Conservation (phyloP, 73 alveolate genomes). For the Paramecium caudatum region DNA sequence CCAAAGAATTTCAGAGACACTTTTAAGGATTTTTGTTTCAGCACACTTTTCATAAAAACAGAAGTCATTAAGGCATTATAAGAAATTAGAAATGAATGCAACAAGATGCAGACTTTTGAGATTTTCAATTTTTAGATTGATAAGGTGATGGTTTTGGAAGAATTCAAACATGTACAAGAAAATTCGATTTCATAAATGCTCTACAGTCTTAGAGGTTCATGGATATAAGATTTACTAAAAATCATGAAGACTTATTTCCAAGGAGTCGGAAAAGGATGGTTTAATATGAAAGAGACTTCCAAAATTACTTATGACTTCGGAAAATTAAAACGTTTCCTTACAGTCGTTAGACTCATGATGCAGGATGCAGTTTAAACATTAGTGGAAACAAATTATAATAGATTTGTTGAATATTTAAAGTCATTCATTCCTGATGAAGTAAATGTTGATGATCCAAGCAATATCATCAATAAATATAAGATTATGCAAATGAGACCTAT, state of each 20-base stretch:
- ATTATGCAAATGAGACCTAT: constrained; percentile 82
- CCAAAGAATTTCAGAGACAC: constrained; percentile 90
- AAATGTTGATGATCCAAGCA: constrained; percentile 85
- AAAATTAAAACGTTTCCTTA: constrained; percentile 96
- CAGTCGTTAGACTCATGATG: constrained; percentile 98
- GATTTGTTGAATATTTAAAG: constrained; percentile 92
- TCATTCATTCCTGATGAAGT: constrained; percentile 92
- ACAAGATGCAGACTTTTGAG: constrained; percentile 83
- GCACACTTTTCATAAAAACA: constrained; percentile 87
- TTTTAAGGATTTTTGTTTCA: constrained; percentile 92
- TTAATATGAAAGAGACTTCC: constrained; percentile 96
- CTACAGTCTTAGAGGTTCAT: constrained; percentile 91
- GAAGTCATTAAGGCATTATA: constrained; percentile 87
- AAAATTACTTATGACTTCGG: constrained; percentile 98
- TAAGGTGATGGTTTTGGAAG: constrained; percentile 96
- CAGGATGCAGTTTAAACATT: constrained; percentile 95
- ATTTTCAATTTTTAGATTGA: constrained; percentile 90
- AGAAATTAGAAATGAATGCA: constrained; percentile 96
- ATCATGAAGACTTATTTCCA: constrained; percentile 93
- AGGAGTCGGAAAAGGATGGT: constrained; percentile 99
- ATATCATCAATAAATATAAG: constrained; percentile 87
- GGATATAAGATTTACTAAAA: constrained; percentile 94
- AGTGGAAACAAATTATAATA: constrained; percentile 88
- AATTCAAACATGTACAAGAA: constrained; percentile 94
- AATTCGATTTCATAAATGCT: constrained; percentile 88